These are phyloP conservation scores for Cyclanthera cordifolia DNA, from an alignment of 306 rosid species.

Conservation along the genomic window DNA sequence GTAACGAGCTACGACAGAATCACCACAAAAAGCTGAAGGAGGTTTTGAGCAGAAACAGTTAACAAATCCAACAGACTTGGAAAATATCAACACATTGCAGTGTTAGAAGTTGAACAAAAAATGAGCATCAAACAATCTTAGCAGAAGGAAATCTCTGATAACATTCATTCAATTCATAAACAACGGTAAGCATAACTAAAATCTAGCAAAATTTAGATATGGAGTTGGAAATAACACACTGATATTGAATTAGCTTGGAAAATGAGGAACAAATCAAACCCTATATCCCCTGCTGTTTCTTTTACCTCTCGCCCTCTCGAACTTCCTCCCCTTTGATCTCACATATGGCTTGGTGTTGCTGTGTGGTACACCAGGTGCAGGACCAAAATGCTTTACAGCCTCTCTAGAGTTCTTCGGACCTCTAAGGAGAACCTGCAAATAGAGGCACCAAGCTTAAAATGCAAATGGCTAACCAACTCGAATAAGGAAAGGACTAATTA, in stretches of 20 bases:
- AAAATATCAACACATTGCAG: no score
- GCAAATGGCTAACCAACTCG: no score
- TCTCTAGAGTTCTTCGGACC: constrained; percentile 70
- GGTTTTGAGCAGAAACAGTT: no score
- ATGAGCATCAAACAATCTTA: neutral
- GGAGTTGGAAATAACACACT: neutral
- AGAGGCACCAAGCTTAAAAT: neutral
- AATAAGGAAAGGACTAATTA: no score
- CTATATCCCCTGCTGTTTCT: constrained; percentile 67
- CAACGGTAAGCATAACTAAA: neutral
- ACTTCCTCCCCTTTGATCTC: constrained; percentile 62
- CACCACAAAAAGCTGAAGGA: no score
- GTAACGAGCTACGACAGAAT: no score
- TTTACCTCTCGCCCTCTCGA: constrained; percentile 66
- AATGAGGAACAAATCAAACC: constrained; percentile 23
- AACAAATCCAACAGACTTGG: no score
- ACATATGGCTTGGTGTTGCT: constrained; percentile 72
- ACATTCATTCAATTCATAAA: neutral
- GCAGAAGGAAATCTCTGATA: neutral
- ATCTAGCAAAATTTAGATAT: constrained; percentile 13
- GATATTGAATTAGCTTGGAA: constrained; percentile 15
- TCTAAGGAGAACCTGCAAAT: constrained; percentile 50
- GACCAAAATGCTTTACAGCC: constrained; percentile 81
- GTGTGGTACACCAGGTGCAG: constrained; percentile 84
- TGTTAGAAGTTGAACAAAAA: no score